These are phyloP conservation scores for Paramecium primaurelia DNA, from an alignment of 73 alveolate species.

Conservation along the genomic window DNA sequence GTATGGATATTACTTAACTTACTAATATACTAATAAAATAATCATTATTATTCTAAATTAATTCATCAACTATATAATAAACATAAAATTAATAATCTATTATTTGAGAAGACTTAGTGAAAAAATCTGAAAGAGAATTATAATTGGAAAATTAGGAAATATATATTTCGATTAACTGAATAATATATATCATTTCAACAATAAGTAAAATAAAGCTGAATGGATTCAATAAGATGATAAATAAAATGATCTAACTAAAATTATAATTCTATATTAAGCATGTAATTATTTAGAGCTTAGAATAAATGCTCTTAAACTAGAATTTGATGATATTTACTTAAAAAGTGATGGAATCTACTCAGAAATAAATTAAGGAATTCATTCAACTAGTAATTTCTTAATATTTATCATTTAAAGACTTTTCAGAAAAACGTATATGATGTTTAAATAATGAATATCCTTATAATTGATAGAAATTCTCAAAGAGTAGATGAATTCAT, in stretches of 20 bases:
- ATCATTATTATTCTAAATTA: too few species aligned
- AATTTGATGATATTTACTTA: slow-evolving; percentile 31
- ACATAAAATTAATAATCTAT: too few species aligned
- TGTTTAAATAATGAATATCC: neutral
- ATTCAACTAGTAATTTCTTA: neutral
- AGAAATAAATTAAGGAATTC: slow-evolving; percentile 13
- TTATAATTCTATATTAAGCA: neutral
- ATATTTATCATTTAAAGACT: slow-evolving; percentile 31
- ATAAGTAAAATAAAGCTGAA: neutral
- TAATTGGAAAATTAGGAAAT: neutral
- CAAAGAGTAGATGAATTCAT: neutral
- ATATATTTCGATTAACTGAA: neutral
- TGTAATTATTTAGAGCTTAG: slow-evolving; percentile 20
- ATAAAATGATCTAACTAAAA: slow-evolving; percentile 31
- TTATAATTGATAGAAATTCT: neutral
- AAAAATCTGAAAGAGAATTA: slow-evolving; percentile 21
- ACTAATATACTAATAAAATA: neutral
- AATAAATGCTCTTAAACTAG: slow-evolving; percentile 14
- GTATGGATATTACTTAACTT: neutral
- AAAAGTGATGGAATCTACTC: neutral
- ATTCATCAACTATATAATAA: neutral
- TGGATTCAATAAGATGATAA: neutral
- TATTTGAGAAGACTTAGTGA: too few species aligned
- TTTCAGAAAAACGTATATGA: neutral
- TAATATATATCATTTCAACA: neutral